Conservation (phyloP, 768 basidiomycete genomes). For the Termitomyces sp. region DNA sequence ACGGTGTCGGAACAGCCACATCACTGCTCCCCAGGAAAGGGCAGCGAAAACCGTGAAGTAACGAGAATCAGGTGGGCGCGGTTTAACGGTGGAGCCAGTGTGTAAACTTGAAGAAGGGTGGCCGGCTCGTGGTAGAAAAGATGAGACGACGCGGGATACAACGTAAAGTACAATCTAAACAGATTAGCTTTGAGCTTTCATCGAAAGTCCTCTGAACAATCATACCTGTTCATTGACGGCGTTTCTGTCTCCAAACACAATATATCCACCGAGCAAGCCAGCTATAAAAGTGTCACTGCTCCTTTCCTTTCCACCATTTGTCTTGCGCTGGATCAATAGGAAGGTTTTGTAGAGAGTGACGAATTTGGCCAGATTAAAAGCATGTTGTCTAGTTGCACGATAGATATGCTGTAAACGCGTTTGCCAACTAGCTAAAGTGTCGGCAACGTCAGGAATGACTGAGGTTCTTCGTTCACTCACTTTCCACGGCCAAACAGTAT, state of each 20-base stretch:
- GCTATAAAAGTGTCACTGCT: slow-evolving; percentile 85
- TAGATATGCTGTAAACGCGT: slow-evolving; percentile 64
- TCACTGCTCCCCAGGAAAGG: slow-evolving; percentile 89
- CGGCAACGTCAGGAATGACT: slow-evolving; percentile 6
- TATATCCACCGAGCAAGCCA: slow-evolving; percentile 86
- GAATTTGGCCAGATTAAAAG: slow-evolving; percentile 88
- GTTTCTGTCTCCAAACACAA: slow-evolving; percentile 81
- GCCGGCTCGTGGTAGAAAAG: slow-evolving; percentile 79
- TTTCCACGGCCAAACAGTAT: slow-evolving; percentile 89
- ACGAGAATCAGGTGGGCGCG: slow-evolving; percentile 77
- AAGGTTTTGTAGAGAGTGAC: slow-evolving; percentile 89
- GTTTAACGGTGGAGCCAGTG: slow-evolving; percentile 42
- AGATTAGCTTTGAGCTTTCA: slow-evolving; percentile 1
- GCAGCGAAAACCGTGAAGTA: slow-evolving; percentile 88
- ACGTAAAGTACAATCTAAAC: slow-evolving; percentile 93
- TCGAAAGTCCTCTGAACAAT: neutral
- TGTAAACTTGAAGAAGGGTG: slow-evolving; percentile 40
- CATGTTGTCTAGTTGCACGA: slow-evolving; percentile 85
- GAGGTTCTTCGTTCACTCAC: slow-evolving; percentile 41
- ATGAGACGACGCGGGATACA: slow-evolving; percentile 84
- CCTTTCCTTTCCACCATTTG: slow-evolving; percentile 79
- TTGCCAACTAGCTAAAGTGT: slow-evolving; percentile 50
- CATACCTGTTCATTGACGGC: slow-evolving; percentile 90
- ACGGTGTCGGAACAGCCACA: slow-evolving; percentile 90
- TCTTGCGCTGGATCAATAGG: slow-evolving; percentile 75